These are phyloP conservation scores for Aspergillus indologenus DNA, from an alignment of 495 filamentous ascomycete species.

Conservation along the genomic window DNA sequence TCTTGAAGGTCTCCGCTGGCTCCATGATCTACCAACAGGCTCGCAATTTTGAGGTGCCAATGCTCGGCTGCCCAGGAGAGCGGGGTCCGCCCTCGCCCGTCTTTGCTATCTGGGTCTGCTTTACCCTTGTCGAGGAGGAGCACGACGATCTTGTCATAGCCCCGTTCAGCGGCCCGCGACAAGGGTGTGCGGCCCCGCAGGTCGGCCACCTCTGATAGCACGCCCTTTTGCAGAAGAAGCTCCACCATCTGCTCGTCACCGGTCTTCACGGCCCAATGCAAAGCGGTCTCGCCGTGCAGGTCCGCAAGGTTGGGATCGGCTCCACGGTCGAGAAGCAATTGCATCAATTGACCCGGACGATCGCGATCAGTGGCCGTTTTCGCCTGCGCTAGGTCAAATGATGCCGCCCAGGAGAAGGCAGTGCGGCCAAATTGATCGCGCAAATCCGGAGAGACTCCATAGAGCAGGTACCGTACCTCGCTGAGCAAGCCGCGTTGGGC, in stretches of 20 bases:
- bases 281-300: constrained; percentile 11
- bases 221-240: constrained; percentile 14
- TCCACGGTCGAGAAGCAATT: constrained; percentile 15
- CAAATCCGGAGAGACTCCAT: constrained; percentile 18
- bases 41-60: constrained; percentile 15
- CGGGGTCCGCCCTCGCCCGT: constrained; percentile 15
- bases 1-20: constrained; percentile 15
- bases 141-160: constrained; percentile 10
- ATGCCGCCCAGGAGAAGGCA: constrained; percentile 28
- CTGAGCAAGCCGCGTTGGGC: constrained; percentile 6
- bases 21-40: constrained; percentile 11
- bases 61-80: constrained; percentile 18
- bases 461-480: constrained; percentile 6
- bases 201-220: constrained; percentile 10
- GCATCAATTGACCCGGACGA: constrained; percentile 2
- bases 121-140: constrained; percentile 14
- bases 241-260: constrained; percentile 14
- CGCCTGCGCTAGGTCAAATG: constrained; percentile 2
- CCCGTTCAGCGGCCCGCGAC: constrained; percentile 15
- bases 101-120: constrained; percentile 16
- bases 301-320: constrained; percentile 11
- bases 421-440: constrained; percentile 27
- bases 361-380: not conserved
- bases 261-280: constrained; percentile 18
- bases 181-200: constrained; percentile 18